Evolutionary conservation across 306 rosid genomes (phyloP), one percentile per base, ranked within the genome.

Genomic region (Rubus parviflorus): DNA sequence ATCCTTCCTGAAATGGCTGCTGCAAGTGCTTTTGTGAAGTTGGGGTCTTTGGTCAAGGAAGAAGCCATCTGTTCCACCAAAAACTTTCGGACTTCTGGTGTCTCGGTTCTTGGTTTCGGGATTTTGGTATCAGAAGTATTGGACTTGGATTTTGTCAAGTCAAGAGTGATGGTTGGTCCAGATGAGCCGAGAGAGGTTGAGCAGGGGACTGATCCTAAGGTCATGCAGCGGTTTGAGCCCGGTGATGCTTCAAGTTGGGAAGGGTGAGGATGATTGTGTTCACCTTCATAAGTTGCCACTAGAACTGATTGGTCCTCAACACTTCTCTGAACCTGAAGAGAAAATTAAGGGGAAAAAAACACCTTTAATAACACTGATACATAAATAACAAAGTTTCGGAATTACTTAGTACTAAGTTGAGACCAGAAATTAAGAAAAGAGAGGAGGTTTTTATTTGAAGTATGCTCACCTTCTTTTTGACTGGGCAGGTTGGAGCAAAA

Each of bases 251-350:
- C 97, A 19, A 82, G 62, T 52, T 79, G 97, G 71, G 89, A 73
- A 52, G 91, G 84, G 46, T 76, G 84, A 6, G 96, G 86, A 81
- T 96, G 99, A 80, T 91, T 96, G 81, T 96, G 99, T 80, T 92
- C 99, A 8, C 99, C 99, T 89, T 96, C 98, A 71, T 96, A 96
- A 63, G 99, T 96, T 42, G 98, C 98, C 47, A 92, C 98, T 43
- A 96, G 70, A 54, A 92, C 37, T 7, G 95, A 88, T 79, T 96
- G 99, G 88, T 96, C 99, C 9, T 96, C 98, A 13, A 83, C 92
- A 77, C 97, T 96, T 91, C 98, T 91, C 81, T 96, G 99, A 19
- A 96, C 98, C 99, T 96, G 82, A 83, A 81, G 23, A 76, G 66
- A 76, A 82, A 75, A 62, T 72, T 35, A 40, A 19, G 43, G 51